These are phyloP conservation scores for Penicillium sp. DNA, from an alignment of 2,329 filamentous ascomycete species.

Conservation along the genomic window DNA sequence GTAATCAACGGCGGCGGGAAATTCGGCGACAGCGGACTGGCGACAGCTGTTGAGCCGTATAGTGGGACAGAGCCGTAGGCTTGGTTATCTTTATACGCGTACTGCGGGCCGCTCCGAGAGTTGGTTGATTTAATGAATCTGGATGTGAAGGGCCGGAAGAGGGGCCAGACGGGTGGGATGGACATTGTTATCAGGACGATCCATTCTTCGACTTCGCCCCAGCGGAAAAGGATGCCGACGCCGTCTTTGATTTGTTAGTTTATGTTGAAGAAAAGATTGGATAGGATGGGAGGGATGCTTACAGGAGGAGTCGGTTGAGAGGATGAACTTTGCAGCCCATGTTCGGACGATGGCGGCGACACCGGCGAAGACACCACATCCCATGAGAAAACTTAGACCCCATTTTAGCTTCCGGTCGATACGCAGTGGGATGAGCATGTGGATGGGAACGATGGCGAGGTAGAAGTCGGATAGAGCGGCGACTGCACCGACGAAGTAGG, in stretches of 20 bases:
- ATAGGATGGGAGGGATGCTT: not conserved
- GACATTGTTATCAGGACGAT: conserved; percentile 25
- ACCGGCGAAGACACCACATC: conserved; percentile 22
- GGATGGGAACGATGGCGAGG: conserved; percentile 21
- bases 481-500: conserved; percentile 20
- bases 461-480: conserved; percentile 22
- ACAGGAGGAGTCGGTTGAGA: conserved; percentile 20
- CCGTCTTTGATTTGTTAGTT: conserved; percentile 14
- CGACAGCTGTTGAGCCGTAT: conserved; percentile 1
- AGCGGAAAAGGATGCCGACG: conserved; percentile 19
- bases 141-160: conserved; percentile 21
- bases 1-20: conserved; percentile 18
- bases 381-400: conserved; percentile 24
- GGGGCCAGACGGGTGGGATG: conserved; percentile 24
- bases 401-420: conserved; percentile 25
- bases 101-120: not conserved
- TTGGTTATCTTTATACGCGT: not conserved
- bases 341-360: conserved; percentile 22
- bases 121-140: conserved; percentile 17
- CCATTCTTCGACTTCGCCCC: conserved; percentile 26
- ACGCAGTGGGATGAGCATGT: conserved; percentile 19
- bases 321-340: conserved; percentile 21
- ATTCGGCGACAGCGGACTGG: conserved; percentile 10
- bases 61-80: not conserved
- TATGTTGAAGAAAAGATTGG: not conserved